Evolutionary conservation across 192 early-diverging fungal genomes (phyloP).

Genomic region (Spizellomyces sp.): DNA sequence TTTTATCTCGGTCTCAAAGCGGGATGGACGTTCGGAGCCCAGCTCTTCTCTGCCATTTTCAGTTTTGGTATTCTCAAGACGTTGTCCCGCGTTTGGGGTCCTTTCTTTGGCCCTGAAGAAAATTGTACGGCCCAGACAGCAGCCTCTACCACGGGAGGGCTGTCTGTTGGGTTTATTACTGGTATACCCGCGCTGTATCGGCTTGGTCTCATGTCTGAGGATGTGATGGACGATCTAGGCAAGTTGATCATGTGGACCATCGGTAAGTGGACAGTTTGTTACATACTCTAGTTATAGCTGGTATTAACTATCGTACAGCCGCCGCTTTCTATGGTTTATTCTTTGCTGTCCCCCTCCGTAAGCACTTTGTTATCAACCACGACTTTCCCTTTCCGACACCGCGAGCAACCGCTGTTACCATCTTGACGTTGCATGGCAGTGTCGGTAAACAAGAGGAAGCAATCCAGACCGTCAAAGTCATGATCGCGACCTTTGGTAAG

Average conservation of each 20-base stretch:
- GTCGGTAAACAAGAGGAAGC: slow-evolving; percentile 36
- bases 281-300: background rate
- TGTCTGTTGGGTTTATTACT: slow-evolving; percentile 77
- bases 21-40: slow-evolving; percentile 37
- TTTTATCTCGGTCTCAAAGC: slow-evolving; percentile 10
- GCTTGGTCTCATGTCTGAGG: slow-evolving; percentile 47
- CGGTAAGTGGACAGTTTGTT: background rate
- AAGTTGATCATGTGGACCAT: slow-evolving; percentile 2
- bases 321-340: slow-evolving; percentile 83
- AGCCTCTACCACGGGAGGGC: slow-evolving; percentile 81
- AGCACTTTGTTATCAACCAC: slow-evolving; percentile 47
- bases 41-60: slow-evolving; percentile 26
- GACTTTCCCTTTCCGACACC: slow-evolving; percentile 82
- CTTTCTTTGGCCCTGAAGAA: slow-evolving; percentile 74
- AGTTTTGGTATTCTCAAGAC: slow-evolving; percentile 81
- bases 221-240: slow-evolving; percentile 6
- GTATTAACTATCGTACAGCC: background rate
- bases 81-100: slow-evolving; percentile 53
- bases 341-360: slow-evolving; percentile 61
- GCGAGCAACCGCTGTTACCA: slow-evolving; percentile 75
- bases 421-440: slow-evolving; percentile 54
- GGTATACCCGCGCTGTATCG: slow-evolving; percentile 79
- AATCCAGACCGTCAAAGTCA: background rate
- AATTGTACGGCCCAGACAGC: slow-evolving; percentile 85
- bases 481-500: slow-evolving; percentile 8